These are phyloP conservation scores for Vitis labrusca DNA, from an alignment of 164 flowering plant genomes.

Conservation along the genomic window DNA sequence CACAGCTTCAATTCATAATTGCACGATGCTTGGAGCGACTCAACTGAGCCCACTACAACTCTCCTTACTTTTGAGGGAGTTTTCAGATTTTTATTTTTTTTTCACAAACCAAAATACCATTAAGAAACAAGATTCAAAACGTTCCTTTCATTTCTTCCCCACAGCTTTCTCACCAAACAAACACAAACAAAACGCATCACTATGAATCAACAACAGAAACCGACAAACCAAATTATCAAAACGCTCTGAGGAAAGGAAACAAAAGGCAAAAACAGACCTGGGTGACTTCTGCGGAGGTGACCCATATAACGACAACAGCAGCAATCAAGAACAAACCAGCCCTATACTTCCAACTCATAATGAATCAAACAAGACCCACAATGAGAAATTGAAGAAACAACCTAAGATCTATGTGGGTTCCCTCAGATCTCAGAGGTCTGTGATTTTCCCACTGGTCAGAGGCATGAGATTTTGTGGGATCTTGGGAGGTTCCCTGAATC, in stretches of 20 bases:
- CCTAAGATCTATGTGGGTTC: conserved; percentile 14
- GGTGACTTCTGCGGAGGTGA: conserved; percentile 92
- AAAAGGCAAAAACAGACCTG: conserved; percentile 56
- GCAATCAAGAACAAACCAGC: conserved; percentile 79
- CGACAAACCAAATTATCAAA: background rate
- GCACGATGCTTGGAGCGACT: too few species aligned
- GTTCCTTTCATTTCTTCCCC: background rate
- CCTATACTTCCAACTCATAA: conserved; percentile 80
- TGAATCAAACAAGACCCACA: conserved; percentile 20
- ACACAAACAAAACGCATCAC: background rate
- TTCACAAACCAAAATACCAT: too few species aligned
- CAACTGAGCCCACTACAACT: too few species aligned
- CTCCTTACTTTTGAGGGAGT: too few species aligned
- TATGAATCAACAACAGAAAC: background rate
- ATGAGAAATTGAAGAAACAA: background rate
- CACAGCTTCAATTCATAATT: too few species aligned
- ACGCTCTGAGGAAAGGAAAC: background rate
- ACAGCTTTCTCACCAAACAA: background rate
- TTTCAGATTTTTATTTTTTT: too few species aligned
- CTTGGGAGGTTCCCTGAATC: conserved; percentile 7
- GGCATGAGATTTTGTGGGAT: conserved; percentile 1
- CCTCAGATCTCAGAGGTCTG: conserved; percentile 16
- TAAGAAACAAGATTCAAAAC: background rate
- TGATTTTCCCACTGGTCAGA: background rate
- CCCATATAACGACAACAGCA: conserved; percentile 91